Conservation (phyloP, 208 protist genomes). For the Trypanosoma melophagium region DNA sequence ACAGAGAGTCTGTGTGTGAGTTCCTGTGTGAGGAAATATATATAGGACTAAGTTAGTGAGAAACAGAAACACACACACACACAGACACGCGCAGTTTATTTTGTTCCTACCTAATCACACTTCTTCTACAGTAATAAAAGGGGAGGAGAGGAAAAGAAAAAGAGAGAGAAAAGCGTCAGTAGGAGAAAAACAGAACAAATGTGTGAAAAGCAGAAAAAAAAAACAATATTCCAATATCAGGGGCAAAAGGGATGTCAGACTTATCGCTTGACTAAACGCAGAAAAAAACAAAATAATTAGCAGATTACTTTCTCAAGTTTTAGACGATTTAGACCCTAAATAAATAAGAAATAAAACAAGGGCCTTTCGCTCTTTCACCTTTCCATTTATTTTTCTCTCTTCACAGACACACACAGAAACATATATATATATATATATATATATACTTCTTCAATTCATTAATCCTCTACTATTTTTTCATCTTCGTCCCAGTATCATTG, state of each 20-base stretch:
- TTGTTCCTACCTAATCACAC: no score
- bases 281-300: background rate
- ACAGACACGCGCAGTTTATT: no score
- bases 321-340: no score
- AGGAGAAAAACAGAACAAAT: background rate
- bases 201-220: background rate
- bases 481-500: conserved; percentile 24
- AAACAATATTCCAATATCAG: background rate
- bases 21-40: no score
- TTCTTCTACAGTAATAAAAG: no score
- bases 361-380: no score
- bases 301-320: no score
- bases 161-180: background rate
- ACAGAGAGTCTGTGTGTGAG: background rate
- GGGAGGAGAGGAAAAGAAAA: background rate
- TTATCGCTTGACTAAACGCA: no score
- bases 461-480: background rate
- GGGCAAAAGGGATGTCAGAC: background rate
- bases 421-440: conserved; percentile 9
- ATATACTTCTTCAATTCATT: background rate
- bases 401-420: background rate
- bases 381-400: no score
- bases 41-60: no score
- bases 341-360: background rate
- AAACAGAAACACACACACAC: no score